phyloP scores from a whole-genome alignment of 331 rosid genomes.

The Malus hybrid region DNA sequence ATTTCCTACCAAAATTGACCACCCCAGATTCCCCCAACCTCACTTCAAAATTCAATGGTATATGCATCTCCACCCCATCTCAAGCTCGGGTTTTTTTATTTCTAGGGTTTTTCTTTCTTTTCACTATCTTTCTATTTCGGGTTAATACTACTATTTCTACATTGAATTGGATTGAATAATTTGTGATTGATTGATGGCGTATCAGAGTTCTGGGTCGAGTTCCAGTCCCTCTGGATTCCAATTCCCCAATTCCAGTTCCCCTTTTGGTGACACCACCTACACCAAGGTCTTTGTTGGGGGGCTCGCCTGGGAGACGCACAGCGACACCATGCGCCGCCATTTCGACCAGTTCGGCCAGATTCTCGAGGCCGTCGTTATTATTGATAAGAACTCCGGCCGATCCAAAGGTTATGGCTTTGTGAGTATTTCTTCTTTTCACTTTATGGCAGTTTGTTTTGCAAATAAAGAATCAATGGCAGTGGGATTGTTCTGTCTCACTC shows the following conservation, averaged over 20 bases:
- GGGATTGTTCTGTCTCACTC: background rate
- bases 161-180: too few species aligned
- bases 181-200: constrained; percentile 51
- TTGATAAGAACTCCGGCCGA: constrained; percentile 91
- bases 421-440: constrained; percentile 43
- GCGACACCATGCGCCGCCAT: constrained; percentile 79
- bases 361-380: constrained; percentile 93
- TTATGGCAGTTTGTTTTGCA: background rate
- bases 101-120: constrained; percentile 17
- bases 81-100: constrained; percentile 4
- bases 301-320: constrained; percentile 98
- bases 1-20: constrained; percentile 1
- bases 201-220: constrained; percentile 38
- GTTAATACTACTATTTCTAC: background rate
- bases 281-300: constrained; percentile 98
- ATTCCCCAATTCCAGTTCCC: constrained; percentile 39
- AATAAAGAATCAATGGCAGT: background rate
- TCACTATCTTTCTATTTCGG: background rate
- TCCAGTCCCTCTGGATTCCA: constrained; percentile 86
- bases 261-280: constrained; percentile 92
- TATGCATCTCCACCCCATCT: constrained; percentile 32
- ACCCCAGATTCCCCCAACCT: constrained; percentile 14
- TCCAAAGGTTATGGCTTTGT: constrained; percentile 99
- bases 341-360: constrained; percentile 85
- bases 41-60: constrained; percentile 11